Conservation (phyloP, 306 rosid species). For the Urtica urens region DNA sequence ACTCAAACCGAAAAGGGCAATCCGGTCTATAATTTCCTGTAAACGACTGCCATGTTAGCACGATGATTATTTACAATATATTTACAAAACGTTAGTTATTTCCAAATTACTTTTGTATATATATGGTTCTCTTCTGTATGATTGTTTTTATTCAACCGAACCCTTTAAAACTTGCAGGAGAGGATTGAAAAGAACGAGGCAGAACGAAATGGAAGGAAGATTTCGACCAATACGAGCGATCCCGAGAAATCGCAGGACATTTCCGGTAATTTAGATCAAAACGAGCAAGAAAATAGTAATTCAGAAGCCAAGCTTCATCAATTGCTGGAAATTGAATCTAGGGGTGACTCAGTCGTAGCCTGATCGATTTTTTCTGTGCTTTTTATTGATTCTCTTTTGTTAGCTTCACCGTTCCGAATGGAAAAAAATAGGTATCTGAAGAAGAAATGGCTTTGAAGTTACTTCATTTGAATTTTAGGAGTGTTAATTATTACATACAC, state of each 20-base stretch:
- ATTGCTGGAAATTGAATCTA: constrained; percentile 8
- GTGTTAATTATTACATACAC: too few relatives aligned
- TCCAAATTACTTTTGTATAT: too few relatives aligned
- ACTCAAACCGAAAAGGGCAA: too few relatives aligned
- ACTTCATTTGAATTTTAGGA: background rate
- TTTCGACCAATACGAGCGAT: constrained; percentile 4
- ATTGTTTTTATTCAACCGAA: background rate
- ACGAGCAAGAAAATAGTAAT: constrained; percentile 13
- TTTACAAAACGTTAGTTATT: too few relatives aligned
- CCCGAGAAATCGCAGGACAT: constrained; percentile 3
- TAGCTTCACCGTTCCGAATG: too few relatives aligned
- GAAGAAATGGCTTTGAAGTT: background rate
- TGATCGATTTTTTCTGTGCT: too few relatives aligned
- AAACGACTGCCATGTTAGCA: too few relatives aligned
- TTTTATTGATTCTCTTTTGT: too few relatives aligned
- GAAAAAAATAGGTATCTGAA: constrained; percentile 1
- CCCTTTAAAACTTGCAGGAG: constrained; percentile 16
- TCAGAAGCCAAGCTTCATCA: constrained; percentile 17
- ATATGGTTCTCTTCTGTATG: too few relatives aligned
- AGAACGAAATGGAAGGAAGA: constrained; percentile 9
- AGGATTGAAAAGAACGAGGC: constrained; percentile 7
- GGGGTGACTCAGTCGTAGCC: constrained; percentile 17
- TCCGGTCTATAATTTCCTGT: too few relatives aligned
- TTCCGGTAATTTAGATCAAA: constrained; percentile 6
- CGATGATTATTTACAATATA: too few relatives aligned